These are phyloP conservation scores for Podospora pseudoanserina DNA, from an alignment of 495 filamentous ascomycete species.

Conservation along the genomic window DNA sequence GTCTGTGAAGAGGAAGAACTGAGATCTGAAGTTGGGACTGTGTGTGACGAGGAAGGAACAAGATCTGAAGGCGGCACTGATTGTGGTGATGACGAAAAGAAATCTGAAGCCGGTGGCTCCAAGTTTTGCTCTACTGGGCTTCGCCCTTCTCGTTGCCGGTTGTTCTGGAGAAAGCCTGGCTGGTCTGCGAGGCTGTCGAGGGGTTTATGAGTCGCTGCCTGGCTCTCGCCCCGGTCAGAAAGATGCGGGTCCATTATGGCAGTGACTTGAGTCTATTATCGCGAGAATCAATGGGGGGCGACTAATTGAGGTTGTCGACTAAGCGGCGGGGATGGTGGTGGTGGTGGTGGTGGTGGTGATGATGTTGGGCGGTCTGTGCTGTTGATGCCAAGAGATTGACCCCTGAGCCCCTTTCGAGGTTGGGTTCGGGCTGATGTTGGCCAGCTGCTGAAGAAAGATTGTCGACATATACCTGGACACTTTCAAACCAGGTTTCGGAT, in stretches of 20 bases:
- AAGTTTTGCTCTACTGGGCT: not conserved
- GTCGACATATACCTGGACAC: not conserved
- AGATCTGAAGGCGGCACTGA: not conserved
- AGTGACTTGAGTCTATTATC: not conserved
- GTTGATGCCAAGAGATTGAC: not conserved
- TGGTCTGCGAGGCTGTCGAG: constrained; percentile 12
- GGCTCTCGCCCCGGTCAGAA: not conserved
- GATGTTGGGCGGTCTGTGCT: constrained; percentile 1
- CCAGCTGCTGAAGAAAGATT: not conserved
- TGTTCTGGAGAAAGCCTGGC: not conserved
- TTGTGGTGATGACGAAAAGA: not conserved
- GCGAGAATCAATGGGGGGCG: not conserved
- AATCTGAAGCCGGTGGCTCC: not conserved
- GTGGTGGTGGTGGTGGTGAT: not conserved
- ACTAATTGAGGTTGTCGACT: constrained; percentile 8
- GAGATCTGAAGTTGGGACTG: no score
- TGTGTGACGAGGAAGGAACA: no score
- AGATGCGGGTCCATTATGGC: constrained; percentile 10
- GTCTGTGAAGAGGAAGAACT: no score
- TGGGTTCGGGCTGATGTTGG: not conserved
- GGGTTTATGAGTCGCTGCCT: not conserved
- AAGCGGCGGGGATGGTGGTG: constrained; percentile 7
- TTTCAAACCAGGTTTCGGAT: not conserved
- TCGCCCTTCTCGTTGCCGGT: not conserved
- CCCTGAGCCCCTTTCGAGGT: not conserved